Evolutionary conservation across 108 stramenopile genomes (phyloP), one percentile per base, ranked within the genome.

Genomic region (Cylindrotheca fusiformis): DNA sequence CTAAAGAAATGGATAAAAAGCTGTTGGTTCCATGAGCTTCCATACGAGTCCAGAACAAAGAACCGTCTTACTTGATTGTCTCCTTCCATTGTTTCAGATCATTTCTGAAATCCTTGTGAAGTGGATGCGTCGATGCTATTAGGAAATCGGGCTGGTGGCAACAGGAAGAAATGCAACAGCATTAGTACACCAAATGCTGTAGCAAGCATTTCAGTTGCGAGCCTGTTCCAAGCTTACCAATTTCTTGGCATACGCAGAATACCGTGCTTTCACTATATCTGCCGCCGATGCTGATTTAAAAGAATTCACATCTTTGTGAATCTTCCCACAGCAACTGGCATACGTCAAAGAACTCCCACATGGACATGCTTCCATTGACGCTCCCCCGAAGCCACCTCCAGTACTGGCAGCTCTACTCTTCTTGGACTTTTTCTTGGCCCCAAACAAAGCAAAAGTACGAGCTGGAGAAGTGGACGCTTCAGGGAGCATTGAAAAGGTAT

Each of bases 161-260:
- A 41, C 6, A n/a, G n/a, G n/a, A n/a, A n/a, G n/a, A n/a, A n/a
- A n/a, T n/a, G n/a, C n/a, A n/a, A n/a, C n/a, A n/a, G n/a, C n/a
- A n/a, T n/a, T n/a, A n/a, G n/a, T n/a, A n/a, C n/a, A n/a, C n/a
- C n/a, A n/a, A n/a, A n/a, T n/a, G n/a, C n/a, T n/a, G n/a, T n/a
- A n/a, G n/a, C n/a, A n/a, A n/a, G n/a, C n/a, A n/a, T n/a, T n/a
- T n/a, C n/a, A n/a, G n/a, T n/a, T n/a, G n/a, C n/a, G n/a, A 41
- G 36, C 36, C 14, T 41, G 36, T 10, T 41, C 36, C 6, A 41
- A 41, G 14, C 36, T 41, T 41, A 41, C 57, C 32, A 36, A 31
- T 32, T 83, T 72, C 48, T 80, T 80, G 48, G 86, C 81, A 63
- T 88, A 88, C 1, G 86, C 86, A 19, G 83, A 83, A 67, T 88